Conservation (phyloP, 2,329 filamentous ascomycete genomes). For the Botrytis fabae region DNA sequence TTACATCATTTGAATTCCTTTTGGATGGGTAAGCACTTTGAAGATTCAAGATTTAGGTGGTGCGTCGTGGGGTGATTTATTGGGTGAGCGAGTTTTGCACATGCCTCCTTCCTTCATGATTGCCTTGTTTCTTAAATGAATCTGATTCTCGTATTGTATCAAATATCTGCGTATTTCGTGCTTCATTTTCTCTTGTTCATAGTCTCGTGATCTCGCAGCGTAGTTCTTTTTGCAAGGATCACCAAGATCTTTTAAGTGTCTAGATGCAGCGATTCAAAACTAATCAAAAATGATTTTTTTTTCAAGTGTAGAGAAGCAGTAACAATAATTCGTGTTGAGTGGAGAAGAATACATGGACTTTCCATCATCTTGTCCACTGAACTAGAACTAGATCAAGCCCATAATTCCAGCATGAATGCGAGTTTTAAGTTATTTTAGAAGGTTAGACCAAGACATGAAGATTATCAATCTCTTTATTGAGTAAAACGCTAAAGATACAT, state of each 20-base stretch:
- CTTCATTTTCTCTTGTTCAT: not conserved
- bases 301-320: not conserved
- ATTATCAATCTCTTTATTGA: not conserved
- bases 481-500: not conserved
- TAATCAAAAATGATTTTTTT: accelerated
- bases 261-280: not conserved
- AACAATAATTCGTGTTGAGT: not conserved
- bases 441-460: not conserved
- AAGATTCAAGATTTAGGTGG: not conserved
- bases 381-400: too few species aligned
- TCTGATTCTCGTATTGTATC: not conserved
- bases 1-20: not conserved
- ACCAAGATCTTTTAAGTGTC: not conserved
- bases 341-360: not conserved
- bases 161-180: not conserved
- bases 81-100: not conserved
- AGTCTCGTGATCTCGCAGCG: not conserved
- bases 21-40: not conserved
- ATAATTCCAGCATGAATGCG: not conserved
- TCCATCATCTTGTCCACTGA: not conserved
- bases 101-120: not conserved
- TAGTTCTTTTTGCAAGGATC: not conserved
- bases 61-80: not conserved
- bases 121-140: not conserved
- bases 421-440: not conserved